These are phyloP conservation scores for Sarcodon aspratus DNA, from an alignment of 768 basidiomycete species.

Conservation along the genomic window DNA sequence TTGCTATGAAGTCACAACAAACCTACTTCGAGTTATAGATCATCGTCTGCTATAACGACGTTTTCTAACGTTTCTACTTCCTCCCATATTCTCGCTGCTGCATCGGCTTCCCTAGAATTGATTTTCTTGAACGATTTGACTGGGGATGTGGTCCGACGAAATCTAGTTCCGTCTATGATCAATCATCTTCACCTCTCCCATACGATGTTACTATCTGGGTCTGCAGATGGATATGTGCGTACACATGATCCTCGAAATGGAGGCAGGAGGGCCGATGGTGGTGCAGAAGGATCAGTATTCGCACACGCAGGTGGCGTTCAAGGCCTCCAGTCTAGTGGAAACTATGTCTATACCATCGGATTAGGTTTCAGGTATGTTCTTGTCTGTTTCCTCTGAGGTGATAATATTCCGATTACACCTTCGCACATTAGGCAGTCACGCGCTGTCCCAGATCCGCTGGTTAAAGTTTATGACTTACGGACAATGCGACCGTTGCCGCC, in stretches of 20 bases:
- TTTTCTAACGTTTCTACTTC: slow-evolving; percentile 37
- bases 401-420: background rate
- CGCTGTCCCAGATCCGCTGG: slow-evolving; percentile 82
- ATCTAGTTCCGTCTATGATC: slow-evolving; percentile 41
- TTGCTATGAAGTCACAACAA: background rate
- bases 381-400: background rate
- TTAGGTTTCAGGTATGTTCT: slow-evolving; percentile 64
- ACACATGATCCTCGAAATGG: slow-evolving; percentile 62
- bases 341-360: slow-evolving; percentile 80
- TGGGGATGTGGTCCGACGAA: slow-evolving; percentile 50
- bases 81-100: slow-evolving; percentile 47
- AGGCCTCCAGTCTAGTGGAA: slow-evolving; percentile 70
- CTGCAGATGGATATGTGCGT: slow-evolving; percentile 63
- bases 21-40: slow-evolving; percentile 13
- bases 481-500: slow-evolving; percentile 76
- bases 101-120: slow-evolving; percentile 49
- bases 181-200: slow-evolving; percentile 59
- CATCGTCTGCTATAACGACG: slow-evolving; percentile 22
- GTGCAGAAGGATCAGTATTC: slow-evolving; percentile 42
- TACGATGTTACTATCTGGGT: slow-evolving; percentile 54
- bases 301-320: slow-evolving; percentile 79
- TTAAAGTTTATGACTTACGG: slow-evolving; percentile 87
- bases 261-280: slow-evolving; percentile 30
- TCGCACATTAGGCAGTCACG: slow-evolving; percentile 56
- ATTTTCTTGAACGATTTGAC: slow-evolving; percentile 65